These are phyloP conservation scores for Fusarium xyrophilum DNA, from an alignment of 2,329 filamentous ascomycete genomes.

Conservation along the genomic window DNA sequence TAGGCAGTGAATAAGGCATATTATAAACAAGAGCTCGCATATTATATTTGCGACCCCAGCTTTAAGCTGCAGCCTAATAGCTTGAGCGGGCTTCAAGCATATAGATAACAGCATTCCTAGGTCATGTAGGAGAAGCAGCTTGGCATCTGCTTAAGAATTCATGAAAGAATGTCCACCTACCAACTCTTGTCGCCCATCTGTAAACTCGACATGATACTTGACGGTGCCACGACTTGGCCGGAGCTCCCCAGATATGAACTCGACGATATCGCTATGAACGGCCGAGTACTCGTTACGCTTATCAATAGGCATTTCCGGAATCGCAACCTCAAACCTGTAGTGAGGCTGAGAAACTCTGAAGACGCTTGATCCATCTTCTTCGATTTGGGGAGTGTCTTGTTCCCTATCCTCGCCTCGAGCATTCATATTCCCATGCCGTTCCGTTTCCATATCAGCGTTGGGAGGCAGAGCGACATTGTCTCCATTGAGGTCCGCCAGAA, in stretches of 20 bases:
- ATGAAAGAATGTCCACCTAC: constrained; percentile 47
- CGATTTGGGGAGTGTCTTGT: neutral
- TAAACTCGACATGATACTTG: constrained; percentile 53
- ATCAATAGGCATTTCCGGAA: constrained; percentile 41
- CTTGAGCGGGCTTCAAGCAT: neutral
- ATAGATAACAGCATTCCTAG: neutral
- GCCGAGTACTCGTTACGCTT: constrained; percentile 43
- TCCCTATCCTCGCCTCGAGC: neutral
- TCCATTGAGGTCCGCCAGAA: constrained; percentile 6
- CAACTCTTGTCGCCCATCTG: constrained; percentile 53
- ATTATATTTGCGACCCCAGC: neutral
- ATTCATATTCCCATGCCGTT: neutral
- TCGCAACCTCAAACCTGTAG: constrained; percentile 42
- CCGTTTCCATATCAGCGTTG: neutral
- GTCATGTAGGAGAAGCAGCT: neutral
- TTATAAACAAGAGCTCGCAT: constrained; percentile 7
- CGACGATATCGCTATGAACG: constrained; percentile 49
- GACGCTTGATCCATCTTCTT: neutral
- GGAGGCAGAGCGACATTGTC: neutral
- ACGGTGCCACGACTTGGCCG: constrained; percentile 35
- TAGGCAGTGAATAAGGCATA: constrained; percentile 34
- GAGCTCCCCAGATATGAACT: constrained; percentile 46
- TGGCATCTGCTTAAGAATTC: neutral
- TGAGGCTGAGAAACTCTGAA: neutral
- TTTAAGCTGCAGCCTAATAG: neutral